These are phyloP conservation scores for Lyophyllum shimeji DNA, from an alignment of 768 basidiomycete genomes.

Conservation along the genomic window DNA sequence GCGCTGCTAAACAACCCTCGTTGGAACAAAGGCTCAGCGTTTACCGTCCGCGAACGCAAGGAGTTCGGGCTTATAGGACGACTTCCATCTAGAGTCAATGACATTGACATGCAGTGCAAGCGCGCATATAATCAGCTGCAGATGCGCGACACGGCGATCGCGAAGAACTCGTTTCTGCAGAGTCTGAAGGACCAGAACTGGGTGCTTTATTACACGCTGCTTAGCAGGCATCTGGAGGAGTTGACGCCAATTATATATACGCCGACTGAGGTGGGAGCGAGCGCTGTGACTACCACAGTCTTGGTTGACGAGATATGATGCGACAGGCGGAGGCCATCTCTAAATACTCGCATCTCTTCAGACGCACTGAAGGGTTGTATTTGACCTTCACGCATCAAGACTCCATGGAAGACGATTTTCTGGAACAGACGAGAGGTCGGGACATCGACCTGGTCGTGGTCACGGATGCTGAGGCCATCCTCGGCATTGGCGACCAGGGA, in stretches of 20 bases:
- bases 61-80: constrained; percentile 62
- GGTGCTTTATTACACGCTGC: constrained; percentile 76
- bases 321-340: constrained; percentile 75
- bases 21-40: constrained; percentile 82
- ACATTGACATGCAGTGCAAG: constrained; percentile 73
- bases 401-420: constrained; percentile 73
- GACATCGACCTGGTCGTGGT: constrained; percentile 80
- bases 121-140: constrained; percentile 70
- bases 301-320: not conserved
- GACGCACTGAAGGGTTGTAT: constrained; percentile 77
- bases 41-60: constrained; percentile 64
- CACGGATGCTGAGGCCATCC: constrained; percentile 82
- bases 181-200: constrained; percentile 79
- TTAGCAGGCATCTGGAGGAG: constrained; percentile 58
- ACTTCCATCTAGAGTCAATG: constrained; percentile 52
- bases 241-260: constrained; percentile 78
- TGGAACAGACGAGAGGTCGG: constrained; percentile 60
- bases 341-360: constrained; percentile 82
- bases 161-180: constrained; percentile 77
- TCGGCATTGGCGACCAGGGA: constrained; percentile 68
- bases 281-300: not conserved
- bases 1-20: constrained; percentile 62
- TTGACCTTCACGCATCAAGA: constrained; percentile 61
- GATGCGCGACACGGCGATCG: constrained; percentile 29
- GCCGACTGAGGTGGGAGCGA: constrained; percentile 61